Evolutionary conservation across 495 filamentous ascomycete species (phyloP), one percentile per base, ranked within the genome.

Genomic region (Daldinia concentrica): DNA sequence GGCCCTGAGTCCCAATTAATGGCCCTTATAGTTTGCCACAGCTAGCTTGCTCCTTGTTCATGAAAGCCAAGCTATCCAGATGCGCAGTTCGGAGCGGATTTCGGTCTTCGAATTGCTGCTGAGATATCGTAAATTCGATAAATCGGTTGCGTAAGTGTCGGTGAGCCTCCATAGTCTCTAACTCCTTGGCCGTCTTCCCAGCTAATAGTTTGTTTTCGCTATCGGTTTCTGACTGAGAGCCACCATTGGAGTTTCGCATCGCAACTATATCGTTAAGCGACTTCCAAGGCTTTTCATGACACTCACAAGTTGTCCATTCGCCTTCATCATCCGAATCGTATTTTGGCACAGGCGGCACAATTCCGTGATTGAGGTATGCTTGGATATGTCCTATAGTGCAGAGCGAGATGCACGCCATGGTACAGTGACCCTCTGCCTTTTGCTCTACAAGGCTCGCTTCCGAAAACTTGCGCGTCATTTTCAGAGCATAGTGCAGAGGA

Each of bases 391-490:
- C 63, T 37, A 82, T 80, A 0, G 78, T 82, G 66, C 84, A 86
- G 19, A 55, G 52, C 9, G 80, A 82, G 17, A 77, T 66, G 1
- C 82, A 75, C 14, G 80, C 54, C 1, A 82, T 11, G 17, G 80
- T 78, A 62, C 81, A 84, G 68, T 86, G 84, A 8, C 85, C 85
- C 27, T 73, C 74, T 0, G 78, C 76, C 8, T 83, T 72, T 58
- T 84, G 82, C 64, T 83, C 81, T 1, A 86, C 62, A 15, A 87
- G 72, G 1, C 81, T 81, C 0, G 85, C 79, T n/a, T 74, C 77
- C 6, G 78, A 66, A 55, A 86, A 86, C 66, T 78, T 78, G 32
- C 74, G 73, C 19, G 85, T 79, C 85, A 87, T 87, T 50, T 83
- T 82, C n/a, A 83, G 77, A 0, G 82, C 86, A n/a, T 82, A 77